Percentiles rank a stretch among this genome's conserved stretches.
These are phyloP conservation scores for Aphanomyces euteiches DNA, from an alignment of 352 stramenopile species.

Conservation along the genomic window DNA sequence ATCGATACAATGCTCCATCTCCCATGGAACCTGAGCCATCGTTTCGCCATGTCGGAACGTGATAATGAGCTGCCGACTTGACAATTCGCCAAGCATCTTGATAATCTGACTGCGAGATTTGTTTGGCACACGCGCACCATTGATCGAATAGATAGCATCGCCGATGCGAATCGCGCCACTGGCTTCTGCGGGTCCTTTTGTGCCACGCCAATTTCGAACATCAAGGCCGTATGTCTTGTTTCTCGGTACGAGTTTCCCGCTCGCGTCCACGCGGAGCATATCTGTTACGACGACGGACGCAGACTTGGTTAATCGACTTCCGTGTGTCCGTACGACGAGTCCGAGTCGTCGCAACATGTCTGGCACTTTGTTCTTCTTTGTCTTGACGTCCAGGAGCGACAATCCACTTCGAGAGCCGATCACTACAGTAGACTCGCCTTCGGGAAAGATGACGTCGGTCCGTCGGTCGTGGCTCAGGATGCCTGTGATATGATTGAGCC, in stretches of 20 bases:
- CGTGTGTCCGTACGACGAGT: conserved; percentile 76
- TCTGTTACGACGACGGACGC: conserved; percentile 75
- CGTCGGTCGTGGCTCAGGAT: conserved; percentile 82
- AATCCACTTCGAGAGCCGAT: conserved; percentile 64
- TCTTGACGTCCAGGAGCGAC: conserved; percentile 53
- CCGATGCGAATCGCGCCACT: conserved; percentile 67
- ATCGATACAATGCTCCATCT: conserved; percentile 70
- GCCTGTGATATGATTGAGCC: conserved; percentile 63
- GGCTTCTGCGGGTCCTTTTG: conserved; percentile 68
- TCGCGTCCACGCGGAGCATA: conserved; percentile 66
- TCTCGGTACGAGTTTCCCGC: conserved; percentile 68
- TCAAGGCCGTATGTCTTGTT: conserved; percentile 60
- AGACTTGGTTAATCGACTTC: conserved; percentile 81
- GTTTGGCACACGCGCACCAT: conserved; percentile 83
- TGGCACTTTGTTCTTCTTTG: conserved; percentile 44
- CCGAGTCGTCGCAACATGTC: conserved; percentile 79
- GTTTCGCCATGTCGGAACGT: conserved; percentile 83
- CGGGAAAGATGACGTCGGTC: conserved; percentile 72
- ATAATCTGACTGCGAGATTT: conserved; percentile 81
- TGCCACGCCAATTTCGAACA: conserved; percentile 62
- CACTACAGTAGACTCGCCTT: conserved; percentile 52
- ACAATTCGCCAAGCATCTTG: conserved; percentile 78
- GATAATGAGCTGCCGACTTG: conserved; percentile 59
- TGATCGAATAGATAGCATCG: conserved; percentile 82
- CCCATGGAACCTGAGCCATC: conserved; percentile 67